Percentiles rank a stretch among this genome's conserved stretches.
These are phyloP conservation scores for Syzygium grande DNA, from an alignment of 345 rosid species.

Conservation along the genomic window DNA sequence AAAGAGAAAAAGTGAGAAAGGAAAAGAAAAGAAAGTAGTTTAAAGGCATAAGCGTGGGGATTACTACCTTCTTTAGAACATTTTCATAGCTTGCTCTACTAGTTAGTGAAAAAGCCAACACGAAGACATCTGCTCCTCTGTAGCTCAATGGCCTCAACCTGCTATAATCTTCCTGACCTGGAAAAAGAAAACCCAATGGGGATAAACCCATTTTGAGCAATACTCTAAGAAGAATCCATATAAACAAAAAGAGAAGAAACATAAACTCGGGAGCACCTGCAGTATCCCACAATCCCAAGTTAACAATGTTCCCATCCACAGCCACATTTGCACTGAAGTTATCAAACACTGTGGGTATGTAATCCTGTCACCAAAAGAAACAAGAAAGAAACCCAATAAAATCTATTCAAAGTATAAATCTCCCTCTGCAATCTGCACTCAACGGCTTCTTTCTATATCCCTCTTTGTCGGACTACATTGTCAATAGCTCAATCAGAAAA, in stretches of 20 bases:
- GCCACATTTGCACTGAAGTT: slow-evolving; percentile 97
- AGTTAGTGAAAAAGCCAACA: slow-evolving; percentile 84
- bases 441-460: not conserved
- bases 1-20: not conserved
- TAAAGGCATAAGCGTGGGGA: slow-evolving; percentile 4
- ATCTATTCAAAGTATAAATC: not conserved
- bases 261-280: slow-evolving; percentile 45
- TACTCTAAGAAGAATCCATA: not conserved
- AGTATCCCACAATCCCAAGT: slow-evolving; percentile 97
- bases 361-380: slow-evolving; percentile 47
- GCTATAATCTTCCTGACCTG: slow-evolving; percentile 98
- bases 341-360: slow-evolving; percentile 94
- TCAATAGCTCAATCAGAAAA: not conserved
- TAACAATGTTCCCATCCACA: slow-evolving; percentile 87
- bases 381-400: not conserved
- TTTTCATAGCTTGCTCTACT: slow-evolving; percentile 97
- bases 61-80: slow-evolving; percentile 80
- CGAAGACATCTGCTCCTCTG: slow-evolving; percentile 92
- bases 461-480: not conserved
- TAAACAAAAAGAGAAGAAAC: not conserved
- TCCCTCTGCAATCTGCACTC: not conserved
- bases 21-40: not conserved
- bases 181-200: not conserved
- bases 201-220: not conserved
- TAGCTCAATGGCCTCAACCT: slow-evolving; percentile 96